phyloP scores from a whole-genome alignment of 2,329 filamentous ascomycete species.

The Aspergillus sp. region DNA sequence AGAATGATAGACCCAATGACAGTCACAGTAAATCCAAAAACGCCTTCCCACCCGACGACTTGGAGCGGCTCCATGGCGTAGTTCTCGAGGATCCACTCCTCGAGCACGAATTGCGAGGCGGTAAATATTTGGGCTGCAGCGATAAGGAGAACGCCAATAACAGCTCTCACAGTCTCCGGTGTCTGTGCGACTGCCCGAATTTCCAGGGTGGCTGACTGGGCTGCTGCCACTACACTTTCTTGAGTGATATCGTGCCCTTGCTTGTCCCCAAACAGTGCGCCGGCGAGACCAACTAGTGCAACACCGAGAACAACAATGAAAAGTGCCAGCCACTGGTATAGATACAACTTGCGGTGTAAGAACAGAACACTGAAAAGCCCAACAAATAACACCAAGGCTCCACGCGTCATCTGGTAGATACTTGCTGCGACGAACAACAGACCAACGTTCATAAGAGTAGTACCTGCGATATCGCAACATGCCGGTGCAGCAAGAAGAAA shows the following conservation, averaged over 20 bases:
- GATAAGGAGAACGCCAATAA: constrained; percentile 85
- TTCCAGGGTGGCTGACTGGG: constrained; percentile 45
- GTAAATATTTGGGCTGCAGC: constrained; percentile 96
- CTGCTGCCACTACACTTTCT: constrained; percentile 25
- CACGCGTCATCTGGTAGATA: constrained; percentile 98
- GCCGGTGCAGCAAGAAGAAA: constrained; percentile 79
- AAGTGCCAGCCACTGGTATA: constrained; percentile 93
- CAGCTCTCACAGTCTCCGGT: constrained; percentile 63
- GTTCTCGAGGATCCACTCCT: constrained; percentile 86
- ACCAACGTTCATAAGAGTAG: constrained; percentile 95
- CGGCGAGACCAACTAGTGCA: constrained; percentile 83
- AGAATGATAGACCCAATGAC: constrained; percentile 75
- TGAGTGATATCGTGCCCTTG: constrained; percentile 37
- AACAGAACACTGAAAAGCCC: constrained; percentile 94
- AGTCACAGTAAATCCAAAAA: constrained; percentile 85
- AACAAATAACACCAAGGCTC: constrained; percentile 91
- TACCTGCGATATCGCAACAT: constrained; percentile 90
- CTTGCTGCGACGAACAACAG: constrained; percentile 90
- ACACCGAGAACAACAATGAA: constrained; percentile 86
- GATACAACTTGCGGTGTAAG: constrained; percentile 70
- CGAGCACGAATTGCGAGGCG: constrained; percentile 90
- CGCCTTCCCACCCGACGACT: constrained; percentile 93
- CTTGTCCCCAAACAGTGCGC: constrained; percentile 71
- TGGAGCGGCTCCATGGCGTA: constrained; percentile 80
- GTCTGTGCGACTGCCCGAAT: constrained; percentile 44